Percentiles rank a stretch among this genome's conserved stretches.
Evolutionary conservation across 2,329 filamentous ascomycete species (phyloP).

Genomic region (Apiospora arundinis): DNA sequence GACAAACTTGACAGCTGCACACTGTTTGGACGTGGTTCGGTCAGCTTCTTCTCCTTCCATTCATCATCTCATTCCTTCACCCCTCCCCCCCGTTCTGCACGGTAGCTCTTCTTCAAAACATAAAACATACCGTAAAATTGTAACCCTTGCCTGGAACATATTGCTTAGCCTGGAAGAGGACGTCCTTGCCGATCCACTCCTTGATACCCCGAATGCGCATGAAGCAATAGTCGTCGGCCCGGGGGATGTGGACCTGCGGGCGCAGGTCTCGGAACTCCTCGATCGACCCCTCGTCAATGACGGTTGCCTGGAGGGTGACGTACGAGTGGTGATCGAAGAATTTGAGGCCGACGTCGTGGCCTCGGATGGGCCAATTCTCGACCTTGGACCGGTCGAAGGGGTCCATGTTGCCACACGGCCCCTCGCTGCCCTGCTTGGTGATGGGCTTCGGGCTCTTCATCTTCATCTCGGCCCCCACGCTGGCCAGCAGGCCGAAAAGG

Average conservation of each 20-base stretch:
- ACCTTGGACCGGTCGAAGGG: not conserved
- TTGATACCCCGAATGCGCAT: constrained; percentile 13
- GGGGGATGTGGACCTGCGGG: not conserved
- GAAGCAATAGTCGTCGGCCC: constrained; percentile 7
- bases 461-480: not conserved
- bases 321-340: not conserved
- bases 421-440: not conserved
- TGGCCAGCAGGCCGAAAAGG: not conserved
- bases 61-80: not conserved
- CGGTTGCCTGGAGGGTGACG: not conserved
- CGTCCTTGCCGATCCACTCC: constrained; percentile 13
- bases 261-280: not conserved
- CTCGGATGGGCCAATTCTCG: not conserved
- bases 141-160: not conserved
- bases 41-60: not conserved
- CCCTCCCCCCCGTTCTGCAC: not conserved
- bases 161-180: constrained; percentile 13
- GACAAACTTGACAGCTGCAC: constrained; percentile 19
- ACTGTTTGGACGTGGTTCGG: not conserved
- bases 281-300: not conserved
- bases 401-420: not conserved
- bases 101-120: not conserved
- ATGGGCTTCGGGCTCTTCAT: not conserved
- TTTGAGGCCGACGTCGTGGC: constrained; percentile 13
- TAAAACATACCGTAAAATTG: constrained; percentile 4